These are phyloP conservation scores for Stereocaulon alpinum DNA, from an alignment of 495 filamentous ascomycete species.

Conservation along the genomic window DNA sequence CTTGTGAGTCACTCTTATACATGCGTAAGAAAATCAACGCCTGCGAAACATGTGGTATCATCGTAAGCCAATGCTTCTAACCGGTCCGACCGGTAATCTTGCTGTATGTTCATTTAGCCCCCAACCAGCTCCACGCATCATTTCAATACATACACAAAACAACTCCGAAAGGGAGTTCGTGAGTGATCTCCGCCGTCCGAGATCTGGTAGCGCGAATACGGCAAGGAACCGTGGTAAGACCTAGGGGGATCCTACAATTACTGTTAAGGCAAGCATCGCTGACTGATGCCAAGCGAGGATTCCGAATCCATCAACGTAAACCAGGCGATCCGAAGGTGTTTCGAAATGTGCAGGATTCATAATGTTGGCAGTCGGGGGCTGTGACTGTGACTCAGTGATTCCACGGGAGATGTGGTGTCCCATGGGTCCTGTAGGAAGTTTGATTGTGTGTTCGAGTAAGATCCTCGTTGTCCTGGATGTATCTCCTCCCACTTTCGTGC, in stretches of 20 bases:
- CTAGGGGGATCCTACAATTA: neutral
- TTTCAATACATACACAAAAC: neutral
- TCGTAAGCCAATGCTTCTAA: slow-evolving; percentile 9
- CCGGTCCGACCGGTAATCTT: neutral
- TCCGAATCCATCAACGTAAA: neutral
- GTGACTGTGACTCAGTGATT: slow-evolving; percentile 19
- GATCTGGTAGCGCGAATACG: neutral
- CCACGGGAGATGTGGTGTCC: slow-evolving; percentile 23
- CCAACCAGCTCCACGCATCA: neutral
- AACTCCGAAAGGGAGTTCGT: neutral
- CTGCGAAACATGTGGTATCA: slow-evolving; percentile 7
- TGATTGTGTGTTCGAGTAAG: slow-evolving; percentile 16
- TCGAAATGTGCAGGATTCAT: slow-evolving; percentile 6
- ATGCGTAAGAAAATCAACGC: slow-evolving; percentile 1
- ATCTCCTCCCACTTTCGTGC: slow-evolving; percentile 27
- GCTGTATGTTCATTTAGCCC: neutral
- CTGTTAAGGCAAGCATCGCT: neutral
- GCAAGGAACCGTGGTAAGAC: neutral
- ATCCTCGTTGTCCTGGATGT: slow-evolving; percentile 21
- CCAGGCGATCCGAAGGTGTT: neutral
- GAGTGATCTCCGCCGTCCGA: neutral
- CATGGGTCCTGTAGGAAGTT: slow-evolving; percentile 24
- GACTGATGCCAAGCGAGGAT: neutral
- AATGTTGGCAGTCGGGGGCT: slow-evolving; percentile 4
- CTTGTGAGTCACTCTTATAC: neutral